Evolutionary conservation across 495 filamentous ascomycete species (phyloP).

Genomic region (Podospora sp.): DNA sequence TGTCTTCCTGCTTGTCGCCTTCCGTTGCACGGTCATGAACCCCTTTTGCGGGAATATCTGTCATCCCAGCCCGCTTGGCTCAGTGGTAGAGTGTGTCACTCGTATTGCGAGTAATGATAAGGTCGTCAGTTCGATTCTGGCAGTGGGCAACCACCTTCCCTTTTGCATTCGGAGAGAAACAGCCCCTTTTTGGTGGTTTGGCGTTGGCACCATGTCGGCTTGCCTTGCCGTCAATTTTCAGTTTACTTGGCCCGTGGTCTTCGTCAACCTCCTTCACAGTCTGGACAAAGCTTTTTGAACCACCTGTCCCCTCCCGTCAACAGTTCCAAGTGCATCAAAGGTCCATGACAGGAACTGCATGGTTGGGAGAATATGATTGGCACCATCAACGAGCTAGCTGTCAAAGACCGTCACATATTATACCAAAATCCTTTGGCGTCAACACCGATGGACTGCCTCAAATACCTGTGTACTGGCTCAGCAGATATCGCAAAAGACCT

Average conservation of each 20-base stretch:
- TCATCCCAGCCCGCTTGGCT: neutral
- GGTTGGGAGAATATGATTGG: no score
- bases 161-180: neutral
- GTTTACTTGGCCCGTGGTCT: neutral
- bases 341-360: no score
- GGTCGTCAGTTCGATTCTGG: neutral
- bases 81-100: conserved; percentile 1
- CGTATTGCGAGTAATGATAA: neutral
- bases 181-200: neutral
- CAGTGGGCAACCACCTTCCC: neutral
- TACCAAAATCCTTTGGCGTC: no score
- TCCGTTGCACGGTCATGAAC: neutral
- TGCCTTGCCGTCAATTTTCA: neutral
- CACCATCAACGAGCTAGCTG: no score
- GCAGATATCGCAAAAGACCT: neutral
- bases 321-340: no score
- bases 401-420: no score
- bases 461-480: neutral
- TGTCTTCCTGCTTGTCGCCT: neutral
- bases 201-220: neutral
- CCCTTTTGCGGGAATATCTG: neutral
- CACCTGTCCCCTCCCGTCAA: neutral
- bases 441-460: no score
- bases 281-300: neutral
- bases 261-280: neutral